Evolutionary conservation across 805 yeast species (phyloP), one percentile per base, ranked within the genome.

Genomic region (Saccharomycopsis babjevae): DNA sequence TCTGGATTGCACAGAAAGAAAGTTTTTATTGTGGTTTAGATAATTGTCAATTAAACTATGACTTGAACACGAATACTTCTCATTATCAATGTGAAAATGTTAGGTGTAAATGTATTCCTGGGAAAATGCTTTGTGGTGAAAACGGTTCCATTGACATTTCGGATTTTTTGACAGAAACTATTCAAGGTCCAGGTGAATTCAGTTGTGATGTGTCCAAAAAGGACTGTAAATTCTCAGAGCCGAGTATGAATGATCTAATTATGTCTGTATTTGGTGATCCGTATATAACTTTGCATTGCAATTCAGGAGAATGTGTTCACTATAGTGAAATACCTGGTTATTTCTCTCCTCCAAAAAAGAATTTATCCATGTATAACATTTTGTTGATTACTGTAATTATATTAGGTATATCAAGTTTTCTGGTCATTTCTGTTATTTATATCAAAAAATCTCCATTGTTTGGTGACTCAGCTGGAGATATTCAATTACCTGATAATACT

Each of bases 191-290:
- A 0, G 99, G 97, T 38, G 92, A 88, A 64, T 91, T 94, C 68
- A 74, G 83, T 3, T 94, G 99, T 74, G 89, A 90, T 70, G 71
- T 88, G 25, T 71, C 74, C 5, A 71, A 79, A 16, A 81, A 78
- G 50, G 73, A 77, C 55, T 94, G 99, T 74, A 77, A 77, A 56
- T 94, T 94, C 68, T 85, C 93, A 1, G 99, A 94, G 70, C 98
- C 99, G 54, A 85, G 94, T 59, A 93, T 94, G 97, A 89, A 94
- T 73, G 96, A 89, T 66, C 79, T 94, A 68, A 94, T 94, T 61
- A 78, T 83, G 62, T 84, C 89, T 7, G 96, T 94, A 1, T 94
- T 94, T 74, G 99, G 99, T n/a, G 99, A 94, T 70, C 89, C 93
- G 1, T 80, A 83, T 66, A 94, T 94, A 68, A 86, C 92, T 1